Evolutionary conservation across 192 early-diverging fungal genomes (phyloP).

Genomic region (Backusella liffmaniae): DNA sequence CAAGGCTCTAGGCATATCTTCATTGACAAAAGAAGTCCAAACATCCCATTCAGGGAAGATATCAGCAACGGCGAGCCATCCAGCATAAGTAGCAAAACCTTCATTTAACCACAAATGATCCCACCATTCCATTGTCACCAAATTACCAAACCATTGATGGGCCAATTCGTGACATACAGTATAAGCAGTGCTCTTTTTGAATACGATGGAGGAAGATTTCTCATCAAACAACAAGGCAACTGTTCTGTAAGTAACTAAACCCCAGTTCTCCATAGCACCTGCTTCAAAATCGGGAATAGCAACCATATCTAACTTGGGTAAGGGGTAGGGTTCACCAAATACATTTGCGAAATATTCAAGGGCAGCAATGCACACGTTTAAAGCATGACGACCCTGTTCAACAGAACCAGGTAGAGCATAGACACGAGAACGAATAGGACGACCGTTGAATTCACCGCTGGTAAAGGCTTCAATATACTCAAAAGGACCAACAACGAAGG

Average conservation of each 20-base stretch:
- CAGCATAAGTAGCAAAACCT: conserved; percentile 97
- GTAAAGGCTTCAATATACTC: conserved; percentile 87
- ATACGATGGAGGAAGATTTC: conserved; percentile 65
- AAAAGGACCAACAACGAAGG: conserved; percentile 89
- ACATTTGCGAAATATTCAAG: conserved; percentile 87
- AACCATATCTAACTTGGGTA: conserved; percentile 88
- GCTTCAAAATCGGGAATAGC: conserved; percentile 87
- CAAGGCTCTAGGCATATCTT: conserved; percentile 76
- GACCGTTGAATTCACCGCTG: conserved; percentile 60
- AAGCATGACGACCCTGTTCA: conserved; percentile 80
- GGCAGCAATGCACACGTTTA: conserved; percentile 70
- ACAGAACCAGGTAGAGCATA: conserved; percentile 81
- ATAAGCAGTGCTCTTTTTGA: conserved; percentile 84
- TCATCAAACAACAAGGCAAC: conserved; percentile 85
- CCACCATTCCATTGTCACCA: conserved; percentile 96
- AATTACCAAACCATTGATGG: conserved; percentile 93
- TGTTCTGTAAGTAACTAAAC: conserved; percentile 89
- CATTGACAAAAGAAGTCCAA: conserved; percentile 85
- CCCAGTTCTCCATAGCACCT: conserved; percentile 97
- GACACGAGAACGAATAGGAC: conserved; percentile 79
- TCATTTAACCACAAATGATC: conserved; percentile 94
- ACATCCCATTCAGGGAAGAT: conserved; percentile 94
- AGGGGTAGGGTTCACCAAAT: conserved; percentile 88
- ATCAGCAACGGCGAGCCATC: conserved; percentile 82
- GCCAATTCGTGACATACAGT: conserved; percentile 90